Conservation (phyloP, 768 basidiomycete genomes). For the Paxillus ammoniavirescens region DNA sequence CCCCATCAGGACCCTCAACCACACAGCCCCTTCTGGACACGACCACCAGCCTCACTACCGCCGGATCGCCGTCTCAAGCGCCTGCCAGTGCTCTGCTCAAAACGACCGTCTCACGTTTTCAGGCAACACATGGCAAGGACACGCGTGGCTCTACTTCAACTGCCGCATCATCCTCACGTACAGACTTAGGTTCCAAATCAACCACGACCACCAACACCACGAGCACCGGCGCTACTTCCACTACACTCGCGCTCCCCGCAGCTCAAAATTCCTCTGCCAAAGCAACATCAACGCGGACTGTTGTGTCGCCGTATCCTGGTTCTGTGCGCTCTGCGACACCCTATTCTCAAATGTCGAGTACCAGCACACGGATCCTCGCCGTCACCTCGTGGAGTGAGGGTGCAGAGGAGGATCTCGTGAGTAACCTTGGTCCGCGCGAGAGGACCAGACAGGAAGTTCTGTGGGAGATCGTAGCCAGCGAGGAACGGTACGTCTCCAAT, state of each 20-base stretch:
- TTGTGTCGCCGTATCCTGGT: constrained; percentile 59
- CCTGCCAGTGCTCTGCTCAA: constrained; percentile 41
- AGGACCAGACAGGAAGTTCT: constrained; percentile 94
- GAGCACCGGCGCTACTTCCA: constrained; percentile 54
- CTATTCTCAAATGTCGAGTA: constrained; percentile 74
- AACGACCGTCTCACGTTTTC: constrained; percentile 75
- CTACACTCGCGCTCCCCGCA: constrained; percentile 58
- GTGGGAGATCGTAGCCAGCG: constrained; percentile 95
- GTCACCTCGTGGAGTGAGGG: constrained; percentile 90
- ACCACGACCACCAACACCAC: constrained; percentile 40
- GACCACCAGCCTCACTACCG: constrained; percentile 33
- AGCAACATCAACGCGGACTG: constrained; percentile 61
- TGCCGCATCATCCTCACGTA: constrained; percentile 59
- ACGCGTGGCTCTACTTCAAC: constrained; percentile 62
- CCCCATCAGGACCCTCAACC: constrained; percentile 48
- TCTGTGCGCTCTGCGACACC: constrained; percentile 81
- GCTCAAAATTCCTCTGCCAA: constrained; percentile 52
- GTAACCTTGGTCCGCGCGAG: constrained; percentile 90
- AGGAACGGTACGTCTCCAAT: constrained; percentile 69
- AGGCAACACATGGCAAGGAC: constrained; percentile 70
- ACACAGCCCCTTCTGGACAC: constrained; percentile 55
- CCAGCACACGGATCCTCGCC: constrained; percentile 71
- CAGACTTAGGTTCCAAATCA: constrained; percentile 51
- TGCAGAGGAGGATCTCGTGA: constrained; percentile 91
- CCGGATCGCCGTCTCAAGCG: constrained; percentile 28